Percentiles rank a stretch among this genome's conserved stretches.
These are phyloP conservation scores for Melanogaster broomeanus DNA, from an alignment of 768 basidiomycete genomes.

Conservation along the genomic window DNA sequence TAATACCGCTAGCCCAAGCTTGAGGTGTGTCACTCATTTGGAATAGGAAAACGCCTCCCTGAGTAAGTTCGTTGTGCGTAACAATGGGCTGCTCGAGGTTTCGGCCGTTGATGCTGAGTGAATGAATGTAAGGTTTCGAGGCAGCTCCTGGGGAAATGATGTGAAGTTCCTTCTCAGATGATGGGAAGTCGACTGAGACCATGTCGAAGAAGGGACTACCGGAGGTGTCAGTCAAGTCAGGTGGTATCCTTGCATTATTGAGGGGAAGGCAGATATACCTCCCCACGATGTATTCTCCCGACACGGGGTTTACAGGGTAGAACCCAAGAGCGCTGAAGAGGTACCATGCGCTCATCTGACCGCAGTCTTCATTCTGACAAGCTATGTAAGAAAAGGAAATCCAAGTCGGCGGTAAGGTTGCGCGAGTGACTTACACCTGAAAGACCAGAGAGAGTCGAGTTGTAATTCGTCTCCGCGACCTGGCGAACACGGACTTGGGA, in stretches of 20 bases:
- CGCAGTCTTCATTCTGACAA: constrained; percentile 81
- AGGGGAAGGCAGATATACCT: constrained; percentile 42
- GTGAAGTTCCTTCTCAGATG: constrained; percentile 36
- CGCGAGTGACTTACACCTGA: constrained; percentile 54
- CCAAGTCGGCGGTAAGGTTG: neutral
- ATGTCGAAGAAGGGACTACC: constrained; percentile 52
- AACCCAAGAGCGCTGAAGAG: constrained; percentile 82
- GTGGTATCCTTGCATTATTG: neutral
- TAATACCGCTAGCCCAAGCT: constrained; percentile 38
- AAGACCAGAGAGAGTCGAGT: constrained; percentile 66
- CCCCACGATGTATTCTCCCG: constrained; percentile 74
- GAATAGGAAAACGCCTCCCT: constrained; percentile 60
- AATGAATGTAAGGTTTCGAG: constrained; percentile 60
- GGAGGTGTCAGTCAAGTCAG: neutral
- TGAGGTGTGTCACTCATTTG: constrained; percentile 60
- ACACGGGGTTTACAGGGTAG: constrained; percentile 83
- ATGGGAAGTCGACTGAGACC: constrained; percentile 57
- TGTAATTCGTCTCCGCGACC: constrained; percentile 66
- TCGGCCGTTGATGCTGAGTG: constrained; percentile 56
- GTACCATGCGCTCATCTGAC: constrained; percentile 91
- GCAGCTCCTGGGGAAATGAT: constrained; percentile 61
- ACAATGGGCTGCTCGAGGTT: constrained; percentile 49
- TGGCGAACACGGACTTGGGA: constrained; percentile 69
- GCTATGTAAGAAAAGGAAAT: neutral
- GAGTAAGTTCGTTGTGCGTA: constrained; percentile 57